Evolutionary conservation across 2,329 filamentous ascomycete genomes (phyloP).

Genomic region (Pseudogymnoascus sp.): DNA sequence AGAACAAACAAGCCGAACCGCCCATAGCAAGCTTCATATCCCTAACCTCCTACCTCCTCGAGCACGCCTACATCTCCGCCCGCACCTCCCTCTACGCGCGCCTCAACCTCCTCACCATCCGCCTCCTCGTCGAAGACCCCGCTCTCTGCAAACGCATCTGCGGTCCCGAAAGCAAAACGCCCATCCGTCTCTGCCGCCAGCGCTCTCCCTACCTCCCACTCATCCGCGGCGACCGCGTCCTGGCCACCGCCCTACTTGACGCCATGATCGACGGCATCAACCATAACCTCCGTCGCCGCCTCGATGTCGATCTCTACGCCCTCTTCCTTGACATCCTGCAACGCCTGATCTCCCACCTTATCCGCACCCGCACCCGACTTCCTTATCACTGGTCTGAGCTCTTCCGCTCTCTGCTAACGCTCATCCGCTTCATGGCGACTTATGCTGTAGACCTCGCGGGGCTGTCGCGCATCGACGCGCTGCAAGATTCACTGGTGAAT

Average conservation of each 20-base stretch:
- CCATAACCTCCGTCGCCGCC: slow-evolving; percentile 78
- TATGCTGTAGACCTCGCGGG: slow-evolving; percentile 71
- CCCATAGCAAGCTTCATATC: slow-evolving; percentile 80
- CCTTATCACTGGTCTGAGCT: slow-evolving; percentile 92
- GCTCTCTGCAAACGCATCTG: slow-evolving; percentile 75
- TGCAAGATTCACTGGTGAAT: slow-evolving; percentile 73
- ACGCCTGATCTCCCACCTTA: slow-evolving; percentile 75
- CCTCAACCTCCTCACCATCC: slow-evolving; percentile 74
- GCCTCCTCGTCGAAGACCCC: slow-evolving; percentile 79
- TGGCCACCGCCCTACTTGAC: slow-evolving; percentile 73
- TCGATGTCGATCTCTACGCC: slow-evolving; percentile 79
- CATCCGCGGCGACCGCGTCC: slow-evolving; percentile 61
- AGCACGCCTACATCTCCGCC: slow-evolving; percentile 79
- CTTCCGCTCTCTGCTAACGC: slow-evolving; percentile 78
- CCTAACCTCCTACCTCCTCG: slow-evolving; percentile 82
- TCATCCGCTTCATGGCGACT: slow-evolving; percentile 82
- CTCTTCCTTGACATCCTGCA: slow-evolving; percentile 75
- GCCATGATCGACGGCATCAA: slow-evolving; percentile 85
- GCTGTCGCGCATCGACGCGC: slow-evolving; percentile 58
- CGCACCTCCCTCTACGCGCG: slow-evolving; percentile 77
- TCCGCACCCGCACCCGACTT: slow-evolving; percentile 71
- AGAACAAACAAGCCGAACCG: slow-evolving; percentile 56
- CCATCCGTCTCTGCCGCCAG: slow-evolving; percentile 81
- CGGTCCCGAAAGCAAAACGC: slow-evolving; percentile 63
- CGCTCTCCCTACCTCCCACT: slow-evolving; percentile 76